Conservation (phyloP, 176 grass and related monocot species). For the Phyllostachys edulis region DNA sequence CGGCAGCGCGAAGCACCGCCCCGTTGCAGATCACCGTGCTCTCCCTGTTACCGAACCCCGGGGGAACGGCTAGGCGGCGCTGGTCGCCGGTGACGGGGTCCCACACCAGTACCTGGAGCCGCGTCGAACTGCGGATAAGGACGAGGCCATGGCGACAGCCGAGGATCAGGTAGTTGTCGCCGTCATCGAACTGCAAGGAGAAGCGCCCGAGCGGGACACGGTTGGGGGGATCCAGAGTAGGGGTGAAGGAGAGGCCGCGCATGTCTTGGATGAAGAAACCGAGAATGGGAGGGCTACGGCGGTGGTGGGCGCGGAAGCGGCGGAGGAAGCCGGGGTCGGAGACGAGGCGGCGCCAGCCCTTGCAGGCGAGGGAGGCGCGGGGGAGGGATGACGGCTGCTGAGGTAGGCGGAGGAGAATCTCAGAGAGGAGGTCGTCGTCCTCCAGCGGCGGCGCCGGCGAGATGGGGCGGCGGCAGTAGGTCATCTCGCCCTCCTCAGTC, state of each 20-base stretch:
- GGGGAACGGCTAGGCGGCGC: background rate
- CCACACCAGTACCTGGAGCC: background rate
- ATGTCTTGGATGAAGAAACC: background rate
- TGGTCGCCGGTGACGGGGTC: background rate
- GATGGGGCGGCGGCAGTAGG: background rate
- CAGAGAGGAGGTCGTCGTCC: background rate
- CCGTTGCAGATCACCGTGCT: background rate
- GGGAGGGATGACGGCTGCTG: background rate
- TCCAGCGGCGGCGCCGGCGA: background rate
- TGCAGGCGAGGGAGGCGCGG: slow-evolving; percentile 21
- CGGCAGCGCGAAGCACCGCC: background rate
- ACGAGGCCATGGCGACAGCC: slow-evolving; percentile 8
- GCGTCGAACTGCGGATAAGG: background rate
- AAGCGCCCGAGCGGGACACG: background rate
- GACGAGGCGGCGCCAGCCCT: slow-evolving; percentile 18
- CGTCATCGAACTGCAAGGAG: background rate
- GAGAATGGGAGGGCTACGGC: background rate
- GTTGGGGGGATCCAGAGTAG: background rate
- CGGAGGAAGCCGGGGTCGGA: background rate
- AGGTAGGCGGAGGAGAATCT: background rate
- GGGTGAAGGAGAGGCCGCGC: background rate
- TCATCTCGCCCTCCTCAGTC: background rate
- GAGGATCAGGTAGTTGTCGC: background rate
- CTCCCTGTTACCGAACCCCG: background rate
- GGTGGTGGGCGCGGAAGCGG: slow-evolving; percentile 16